Evolutionary conservation across 1,284 basidiomycete species (phyloP).

Genomic region (Athelia psychrophila): DNA sequence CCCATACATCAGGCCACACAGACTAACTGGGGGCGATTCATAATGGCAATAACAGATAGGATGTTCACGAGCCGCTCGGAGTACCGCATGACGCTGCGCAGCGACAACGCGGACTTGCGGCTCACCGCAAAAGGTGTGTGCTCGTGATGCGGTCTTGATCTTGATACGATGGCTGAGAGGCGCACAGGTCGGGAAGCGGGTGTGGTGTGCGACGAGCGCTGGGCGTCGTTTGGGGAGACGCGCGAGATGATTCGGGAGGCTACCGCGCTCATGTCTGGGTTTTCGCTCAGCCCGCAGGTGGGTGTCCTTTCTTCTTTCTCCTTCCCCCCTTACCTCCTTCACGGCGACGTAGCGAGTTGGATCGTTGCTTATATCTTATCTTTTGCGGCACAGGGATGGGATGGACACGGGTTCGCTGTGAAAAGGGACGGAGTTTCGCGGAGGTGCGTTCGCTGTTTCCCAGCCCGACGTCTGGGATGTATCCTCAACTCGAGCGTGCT

Average conservation of each 20-base stretch:
- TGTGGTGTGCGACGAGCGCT: constrained; percentile 63
- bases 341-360: neutral
- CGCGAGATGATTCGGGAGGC: constrained; percentile 49
- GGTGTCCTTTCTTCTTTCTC: constrained; percentile 8
- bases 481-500: neutral
- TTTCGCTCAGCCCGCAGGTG: constrained; percentile 60
- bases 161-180: neutral
- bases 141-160: neutral
- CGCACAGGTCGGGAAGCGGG: constrained; percentile 48
- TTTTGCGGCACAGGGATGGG: constrained; percentile 50
- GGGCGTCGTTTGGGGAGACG: constrained; percentile 49
- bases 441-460: constrained; percentile 38
- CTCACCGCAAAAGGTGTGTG: constrained; percentile 70
- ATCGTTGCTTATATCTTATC: constrained; percentile 2
- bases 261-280: constrained; percentile 46
- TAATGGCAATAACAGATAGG: constrained; percentile 67
- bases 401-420: constrained; percentile 49
- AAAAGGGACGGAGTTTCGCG: constrained; percentile 58
- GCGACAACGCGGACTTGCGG: constrained; percentile 85
- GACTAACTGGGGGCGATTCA: neutral
- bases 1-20: neutral
- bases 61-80: constrained; percentile 94
- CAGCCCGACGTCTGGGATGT: too few species aligned
- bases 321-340: neutral
- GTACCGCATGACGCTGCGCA: constrained; percentile 82